Evolutionary conservation across 768 basidiomycete genomes (phyloP).

Genomic region (Naganishia friedmannii): DNA sequence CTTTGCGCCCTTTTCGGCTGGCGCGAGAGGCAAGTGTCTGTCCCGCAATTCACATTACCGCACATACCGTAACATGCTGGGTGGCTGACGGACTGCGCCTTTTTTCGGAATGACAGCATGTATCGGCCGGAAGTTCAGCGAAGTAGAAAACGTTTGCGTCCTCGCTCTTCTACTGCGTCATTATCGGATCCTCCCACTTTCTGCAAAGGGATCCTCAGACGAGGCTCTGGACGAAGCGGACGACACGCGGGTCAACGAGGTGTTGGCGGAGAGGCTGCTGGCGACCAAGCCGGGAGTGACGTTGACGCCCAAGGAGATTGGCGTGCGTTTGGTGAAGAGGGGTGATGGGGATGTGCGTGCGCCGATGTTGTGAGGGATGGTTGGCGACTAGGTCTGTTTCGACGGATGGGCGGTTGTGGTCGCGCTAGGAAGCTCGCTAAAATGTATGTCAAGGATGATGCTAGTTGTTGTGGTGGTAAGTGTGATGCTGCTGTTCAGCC

Average conservation of each 20-base stretch:
- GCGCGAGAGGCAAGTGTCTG: conserved; percentile 26
- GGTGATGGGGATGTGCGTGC: not conserved
- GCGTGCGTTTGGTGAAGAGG: conserved; percentile 32
- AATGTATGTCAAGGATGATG: no score
- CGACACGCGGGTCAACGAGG: conserved; percentile 31
- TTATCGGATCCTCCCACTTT: conserved; percentile 3
- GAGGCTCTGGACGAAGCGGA: not conserved
- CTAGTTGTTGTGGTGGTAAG: no score
- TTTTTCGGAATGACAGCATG: conserved; percentile 12
- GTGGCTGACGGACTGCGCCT: no score
- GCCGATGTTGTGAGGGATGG: no score
- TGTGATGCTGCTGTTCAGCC: no score
- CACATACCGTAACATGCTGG: no score
- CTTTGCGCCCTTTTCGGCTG: conserved; percentile 56
- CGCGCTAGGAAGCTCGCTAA: no score
- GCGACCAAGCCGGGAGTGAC: conserved; percentile 35
- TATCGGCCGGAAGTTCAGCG: conserved; percentile 31
- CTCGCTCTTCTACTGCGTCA: conserved; percentile 23
- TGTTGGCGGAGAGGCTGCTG: conserved; percentile 37
- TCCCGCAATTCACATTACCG: no score
- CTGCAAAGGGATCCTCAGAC: no score
- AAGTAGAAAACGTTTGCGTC: conserved; percentile 27
- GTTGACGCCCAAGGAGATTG: conserved; percentile 36
- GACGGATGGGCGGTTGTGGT: no score
- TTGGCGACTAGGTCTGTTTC: no score